Evolutionary conservation across 2,329 filamentous ascomycete genomes (phyloP).

Genomic region (Fusarium tanahbumbuense): DNA sequence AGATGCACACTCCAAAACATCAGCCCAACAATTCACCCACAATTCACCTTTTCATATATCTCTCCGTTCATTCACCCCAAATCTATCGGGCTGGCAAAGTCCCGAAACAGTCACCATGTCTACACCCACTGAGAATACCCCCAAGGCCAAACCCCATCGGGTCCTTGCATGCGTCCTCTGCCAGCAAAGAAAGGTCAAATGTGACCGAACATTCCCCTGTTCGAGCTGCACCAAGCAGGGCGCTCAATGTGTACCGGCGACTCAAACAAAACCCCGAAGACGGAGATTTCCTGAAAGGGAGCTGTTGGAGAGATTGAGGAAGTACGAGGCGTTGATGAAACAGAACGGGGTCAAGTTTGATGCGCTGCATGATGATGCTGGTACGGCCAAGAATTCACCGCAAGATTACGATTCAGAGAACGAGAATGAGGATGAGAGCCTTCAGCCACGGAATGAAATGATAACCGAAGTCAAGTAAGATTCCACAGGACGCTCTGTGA

Average conservation of each 20-base stretch:
- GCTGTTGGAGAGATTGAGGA: constrained; percentile 65
- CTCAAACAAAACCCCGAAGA: constrained; percentile 50
- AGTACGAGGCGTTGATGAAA: constrained; percentile 68
- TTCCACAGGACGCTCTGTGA: rapidly evolving
- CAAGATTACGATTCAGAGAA: constrained; percentile 14
- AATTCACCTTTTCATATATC: neutral
- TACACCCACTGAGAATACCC: neutral
- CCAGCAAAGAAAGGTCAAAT: constrained; percentile 73
- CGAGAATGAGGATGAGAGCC: constrained; percentile 8
- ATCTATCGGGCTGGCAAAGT: neutral
- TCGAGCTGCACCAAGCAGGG: constrained; percentile 61
- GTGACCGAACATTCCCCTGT: constrained; percentile 70
- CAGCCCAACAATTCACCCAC: neutral
- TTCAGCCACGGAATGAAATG: neutral
- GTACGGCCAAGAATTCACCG: neutral
- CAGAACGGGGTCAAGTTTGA: constrained; percentile 68
- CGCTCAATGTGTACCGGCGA: constrained; percentile 58
- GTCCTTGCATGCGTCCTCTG: constrained; percentile 67
- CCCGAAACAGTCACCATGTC: constrained; percentile 4
- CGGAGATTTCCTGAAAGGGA: constrained; percentile 67
- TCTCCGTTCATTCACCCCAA: too few relatives aligned
- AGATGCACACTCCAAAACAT: neutral
- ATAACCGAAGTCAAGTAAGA: constrained; percentile 32
- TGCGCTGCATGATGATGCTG: constrained; percentile 48
- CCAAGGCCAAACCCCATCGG: constrained; percentile 42